Evolutionary conservation across 441 rosid species (phyloP), one percentile per base, ranked within the genome.

Genomic region (Pelargonium citronellum): DNA sequence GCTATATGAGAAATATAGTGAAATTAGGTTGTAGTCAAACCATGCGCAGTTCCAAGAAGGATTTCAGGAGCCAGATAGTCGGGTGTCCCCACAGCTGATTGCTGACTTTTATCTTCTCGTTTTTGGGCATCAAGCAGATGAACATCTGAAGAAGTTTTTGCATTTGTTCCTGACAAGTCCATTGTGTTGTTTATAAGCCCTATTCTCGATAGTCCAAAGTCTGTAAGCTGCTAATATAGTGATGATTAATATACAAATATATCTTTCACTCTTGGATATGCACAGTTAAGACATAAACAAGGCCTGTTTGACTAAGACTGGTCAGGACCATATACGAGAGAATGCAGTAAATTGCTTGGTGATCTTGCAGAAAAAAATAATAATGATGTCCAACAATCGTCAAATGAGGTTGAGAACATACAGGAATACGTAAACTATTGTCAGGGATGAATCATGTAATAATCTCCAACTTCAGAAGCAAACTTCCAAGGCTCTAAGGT

Each of bases 61-160:
- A 91, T 91, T 82, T 91, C 97, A 8, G 97, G 95, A 63, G 97
- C 95, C 74, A 91, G 81, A 78, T 91, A 91, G 80, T 89, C 95
- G 69, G 97, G 95, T 64, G 97, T 91, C 74, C 95, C 97, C 58
- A 89, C 90, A 74, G 90, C 95, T 37, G 95, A 85, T 65, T 81
- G 82, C 63, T 62, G 83, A 74, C 63, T 81, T 73, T 80, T 79
- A 64, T 78, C 84, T 70, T 83, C 91, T 68, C 73, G 74, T 78
- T 79, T 83, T 71, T 75, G 82, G 73, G 68, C 69, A 5, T 78
- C 81, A 70, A 72, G 81, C 76, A 73, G 71, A 66, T 62, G 78
- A 71, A 76, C 71, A 72, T 71, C 84, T 72, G 74, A 73, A 69
- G 79, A 67, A 41, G 79, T 75, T 58, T 79, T 63, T 77, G 74